Evolutionary conservation across 129 eudicot genomes (phyloP).

Genomic region (Logfia minima): DNA sequence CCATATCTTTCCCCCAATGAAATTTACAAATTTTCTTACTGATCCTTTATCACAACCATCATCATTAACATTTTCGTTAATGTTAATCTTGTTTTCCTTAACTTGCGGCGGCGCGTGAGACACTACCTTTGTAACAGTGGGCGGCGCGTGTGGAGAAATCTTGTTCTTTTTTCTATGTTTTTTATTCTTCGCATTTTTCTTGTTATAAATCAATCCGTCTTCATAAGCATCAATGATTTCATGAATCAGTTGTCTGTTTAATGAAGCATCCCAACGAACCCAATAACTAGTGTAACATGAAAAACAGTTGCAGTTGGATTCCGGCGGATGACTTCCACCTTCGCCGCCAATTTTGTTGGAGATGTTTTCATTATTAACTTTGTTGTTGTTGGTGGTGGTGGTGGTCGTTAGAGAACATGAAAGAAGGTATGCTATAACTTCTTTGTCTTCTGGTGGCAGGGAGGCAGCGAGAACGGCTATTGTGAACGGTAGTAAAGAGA

Average conservation of each 20-base stretch:
- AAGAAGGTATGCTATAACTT: slow-evolving; percentile 71
- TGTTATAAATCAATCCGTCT: slow-evolving; percentile 39
- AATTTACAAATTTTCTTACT: slow-evolving; percentile 43
- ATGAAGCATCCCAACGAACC: slow-evolving; percentile 74
- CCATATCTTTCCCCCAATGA: too few relatives aligned
- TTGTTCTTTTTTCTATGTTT: slow-evolving; percentile 41
- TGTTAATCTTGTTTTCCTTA: slow-evolving; percentile 4
- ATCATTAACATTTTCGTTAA: neutral
- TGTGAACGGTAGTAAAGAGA: slow-evolving; percentile 49
- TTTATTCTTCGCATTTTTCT: slow-evolving; percentile 32
- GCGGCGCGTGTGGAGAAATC: slow-evolving; percentile 20
- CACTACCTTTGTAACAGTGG: neutral
- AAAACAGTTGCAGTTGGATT: slow-evolving; percentile 65
- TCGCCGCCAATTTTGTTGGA: slow-evolving; percentile 25
- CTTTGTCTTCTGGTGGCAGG: slow-evolving; percentile 54
- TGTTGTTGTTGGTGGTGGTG: slow-evolving; percentile 24
- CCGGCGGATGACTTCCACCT: slow-evolving; percentile 37
- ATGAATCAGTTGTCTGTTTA: slow-evolving; percentile 67
- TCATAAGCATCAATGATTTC: slow-evolving; percentile 69
- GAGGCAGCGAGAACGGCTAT: slow-evolving; percentile 54
- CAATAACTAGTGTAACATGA: slow-evolving; percentile 71
- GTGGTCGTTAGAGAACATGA: slow-evolving; percentile 45
- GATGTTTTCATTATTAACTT: neutral
- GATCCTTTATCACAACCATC: slow-evolving; percentile 32
- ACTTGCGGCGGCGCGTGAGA: slow-evolving; percentile 28